phyloP scores from a whole-genome alignment of 176 grass and related monocot species.

The Aegilops speltoides region DNA sequence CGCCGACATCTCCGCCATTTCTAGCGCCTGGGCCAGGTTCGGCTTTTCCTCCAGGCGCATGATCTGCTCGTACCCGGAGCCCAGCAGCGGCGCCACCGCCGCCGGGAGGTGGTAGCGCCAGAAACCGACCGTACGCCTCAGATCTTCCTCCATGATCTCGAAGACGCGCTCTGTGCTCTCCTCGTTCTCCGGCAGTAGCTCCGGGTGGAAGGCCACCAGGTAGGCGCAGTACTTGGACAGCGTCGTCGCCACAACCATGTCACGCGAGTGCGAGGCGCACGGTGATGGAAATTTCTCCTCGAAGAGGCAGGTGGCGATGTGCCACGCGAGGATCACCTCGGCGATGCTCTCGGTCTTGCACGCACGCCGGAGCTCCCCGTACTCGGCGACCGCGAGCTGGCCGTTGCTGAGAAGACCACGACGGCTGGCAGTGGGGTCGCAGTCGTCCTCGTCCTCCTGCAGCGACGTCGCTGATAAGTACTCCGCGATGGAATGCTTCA shows the following conservation, averaged over 20 bases:
- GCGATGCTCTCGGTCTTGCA: constrained; percentile 1
- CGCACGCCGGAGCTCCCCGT: neutral
- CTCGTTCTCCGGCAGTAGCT: neutral
- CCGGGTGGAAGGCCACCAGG: neutral
- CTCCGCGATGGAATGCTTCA: neutral
- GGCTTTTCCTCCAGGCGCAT: neutral
- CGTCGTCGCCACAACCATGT: neutral
- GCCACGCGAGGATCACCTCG: constrained; percentile 15
- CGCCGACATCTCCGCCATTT: neutral
- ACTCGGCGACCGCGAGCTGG: neutral
- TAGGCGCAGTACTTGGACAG: constrained; percentile 25
- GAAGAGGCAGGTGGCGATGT: constrained; percentile 23
- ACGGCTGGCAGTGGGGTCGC: neutral
- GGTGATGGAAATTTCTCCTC: neutral
- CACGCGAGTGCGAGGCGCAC: neutral
- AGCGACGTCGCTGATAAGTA: neutral
- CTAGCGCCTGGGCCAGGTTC: neutral
- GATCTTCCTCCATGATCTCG: neutral
- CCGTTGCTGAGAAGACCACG: neutral
- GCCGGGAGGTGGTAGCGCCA: constrained; percentile 10
- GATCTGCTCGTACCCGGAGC: neutral
- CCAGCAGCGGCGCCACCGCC: neutral
- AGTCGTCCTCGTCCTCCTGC: neutral
- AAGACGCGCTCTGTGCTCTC: neutral
- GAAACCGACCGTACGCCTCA: neutral